Evolutionary conservation across 352 stramenopile species (phyloP).

Genomic region (Globisporangium megalacanthum): DNA sequence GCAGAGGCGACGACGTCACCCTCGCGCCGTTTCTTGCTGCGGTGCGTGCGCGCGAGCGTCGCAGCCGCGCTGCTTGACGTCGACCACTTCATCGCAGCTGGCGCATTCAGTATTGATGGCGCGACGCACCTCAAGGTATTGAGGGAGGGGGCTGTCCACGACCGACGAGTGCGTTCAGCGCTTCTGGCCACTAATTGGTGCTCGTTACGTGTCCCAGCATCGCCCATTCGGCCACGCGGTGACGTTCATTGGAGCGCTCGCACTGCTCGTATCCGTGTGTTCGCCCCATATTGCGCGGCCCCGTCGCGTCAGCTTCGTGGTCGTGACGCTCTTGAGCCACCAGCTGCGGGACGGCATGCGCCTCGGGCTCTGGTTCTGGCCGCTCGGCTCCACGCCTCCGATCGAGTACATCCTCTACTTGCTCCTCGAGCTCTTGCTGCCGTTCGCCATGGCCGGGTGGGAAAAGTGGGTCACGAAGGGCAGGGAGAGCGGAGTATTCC

Average conservation of each 20-base stretch:
- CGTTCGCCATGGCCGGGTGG: slow-evolving; percentile 40
- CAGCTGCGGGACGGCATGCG: slow-evolving; percentile 64
- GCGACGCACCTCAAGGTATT: slow-evolving; percentile 50
- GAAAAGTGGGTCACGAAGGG: not conserved
- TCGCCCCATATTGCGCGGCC: slow-evolving; percentile 18
- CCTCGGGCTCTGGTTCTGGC: slow-evolving; percentile 66
- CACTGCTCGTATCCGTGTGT: slow-evolving; percentile 29
- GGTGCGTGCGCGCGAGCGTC: slow-evolving; percentile 31
- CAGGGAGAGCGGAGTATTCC: slow-evolving; percentile 2
- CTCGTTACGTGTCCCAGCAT: slow-evolving; percentile 4
- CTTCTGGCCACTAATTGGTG: too few species aligned
- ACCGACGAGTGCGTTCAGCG: too few species aligned
- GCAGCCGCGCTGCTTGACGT: slow-evolving; percentile 49
- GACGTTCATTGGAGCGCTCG: slow-evolving; percentile 54
- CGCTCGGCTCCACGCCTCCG: slow-evolving; percentile 52
- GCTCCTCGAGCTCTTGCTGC: slow-evolving; percentile 40
- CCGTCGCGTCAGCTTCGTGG: slow-evolving; percentile 43
- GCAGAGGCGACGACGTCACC: slow-evolving; percentile 2
- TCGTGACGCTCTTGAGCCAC: slow-evolving; percentile 55
- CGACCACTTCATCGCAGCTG: slow-evolving; percentile 70
- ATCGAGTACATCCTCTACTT: slow-evolving; percentile 68
- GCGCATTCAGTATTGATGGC: slow-evolving; percentile 41
- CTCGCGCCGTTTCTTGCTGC: slow-evolving; percentile 12
- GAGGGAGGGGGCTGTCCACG: too few species aligned
- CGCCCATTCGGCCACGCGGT: slow-evolving; percentile 65